phyloP scores from a whole-genome alignment of 2,329 filamentous ascomycete species.

The Sporothrix dimorphospora region DNA sequence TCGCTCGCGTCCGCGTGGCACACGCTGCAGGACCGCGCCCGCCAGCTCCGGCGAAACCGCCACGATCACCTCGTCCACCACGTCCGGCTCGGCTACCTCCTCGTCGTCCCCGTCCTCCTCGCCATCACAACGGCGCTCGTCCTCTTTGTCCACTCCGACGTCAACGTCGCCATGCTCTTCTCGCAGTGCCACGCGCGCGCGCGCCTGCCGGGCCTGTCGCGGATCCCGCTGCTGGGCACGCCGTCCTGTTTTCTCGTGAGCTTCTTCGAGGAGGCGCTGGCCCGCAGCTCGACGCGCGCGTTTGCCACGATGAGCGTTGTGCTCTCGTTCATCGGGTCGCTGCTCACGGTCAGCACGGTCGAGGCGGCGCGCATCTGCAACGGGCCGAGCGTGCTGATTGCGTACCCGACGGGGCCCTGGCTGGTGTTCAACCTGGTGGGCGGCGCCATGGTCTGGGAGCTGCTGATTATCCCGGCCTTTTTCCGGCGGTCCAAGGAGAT shows the following conservation, averaged over 20 bases:
- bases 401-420: conserved; percentile 46
- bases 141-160: conserved; percentile 53
- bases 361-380: conserved; percentile 53
- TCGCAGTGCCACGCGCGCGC: conserved; percentile 56
- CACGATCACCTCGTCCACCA: conserved; percentile 30
- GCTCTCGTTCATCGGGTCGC: conserved; percentile 50
- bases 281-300: conserved; percentile 45
- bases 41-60: conserved; percentile 1
- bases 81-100: conserved; percentile 50
- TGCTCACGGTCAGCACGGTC: conserved; percentile 54
- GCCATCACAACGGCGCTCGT: conserved; percentile 47
- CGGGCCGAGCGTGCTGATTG: conserved; percentile 39
- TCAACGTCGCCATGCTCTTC: conserved; percentile 56
- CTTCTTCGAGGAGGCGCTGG: conserved; percentile 52
- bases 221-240: conserved; percentile 50
- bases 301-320: conserved; percentile 47
- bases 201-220: conserved; percentile 49
- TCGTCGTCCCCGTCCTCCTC: conserved; percentile 55
- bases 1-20: conserved; percentile 8
- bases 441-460: conserved; percentile 56
- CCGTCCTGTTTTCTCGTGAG: conserved; percentile 55
- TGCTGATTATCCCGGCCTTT: conserved; percentile 56
- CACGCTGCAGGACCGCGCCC: not conserved
- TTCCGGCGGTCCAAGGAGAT: conserved; percentile 48
- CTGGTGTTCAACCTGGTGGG: conserved; percentile 54